phyloP scores from a whole-genome alignment of 1,284 basidiomycete genomes.

The Athelia sp. region DNA sequence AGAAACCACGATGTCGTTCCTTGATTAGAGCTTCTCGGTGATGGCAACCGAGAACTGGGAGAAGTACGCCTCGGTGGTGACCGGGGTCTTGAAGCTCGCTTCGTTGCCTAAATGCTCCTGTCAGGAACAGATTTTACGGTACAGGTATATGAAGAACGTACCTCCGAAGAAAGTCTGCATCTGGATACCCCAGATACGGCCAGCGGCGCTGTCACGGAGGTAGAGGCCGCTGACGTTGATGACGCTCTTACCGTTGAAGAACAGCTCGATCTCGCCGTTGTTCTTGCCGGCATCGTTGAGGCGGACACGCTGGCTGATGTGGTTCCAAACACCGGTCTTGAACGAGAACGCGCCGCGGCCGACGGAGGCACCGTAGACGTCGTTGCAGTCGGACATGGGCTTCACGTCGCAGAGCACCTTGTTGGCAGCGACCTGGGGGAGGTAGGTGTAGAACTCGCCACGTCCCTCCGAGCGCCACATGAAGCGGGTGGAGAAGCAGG shows the following conservation, averaged over 20 bases:
- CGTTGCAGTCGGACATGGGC: conserved; percentile 55
- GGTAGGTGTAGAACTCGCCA: conserved; percentile 60
- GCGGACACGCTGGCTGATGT: conserved; percentile 52
- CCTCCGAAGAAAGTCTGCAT: conserved; percentile 70
- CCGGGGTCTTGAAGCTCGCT: conserved; percentile 26
- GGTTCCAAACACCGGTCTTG: conserved; percentile 56
- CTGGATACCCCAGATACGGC: conserved; percentile 54
- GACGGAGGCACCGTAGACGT: conserved; percentile 64
- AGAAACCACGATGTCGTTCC: background rate
- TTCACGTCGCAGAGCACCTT: conserved; percentile 45
- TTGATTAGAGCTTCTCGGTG: conserved; percentile 40
- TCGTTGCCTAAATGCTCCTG: background rate
- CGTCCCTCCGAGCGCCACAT: conserved; percentile 49
- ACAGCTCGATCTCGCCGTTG: conserved; percentile 53
- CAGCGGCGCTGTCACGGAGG: conserved; percentile 36
- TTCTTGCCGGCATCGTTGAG: conserved; percentile 55
- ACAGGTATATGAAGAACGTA: too few relatives aligned
- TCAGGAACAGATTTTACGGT: conserved; percentile 4
- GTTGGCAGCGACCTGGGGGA: conserved; percentile 44
- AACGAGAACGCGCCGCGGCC: conserved; percentile 68
- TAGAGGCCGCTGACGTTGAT: conserved; percentile 47
- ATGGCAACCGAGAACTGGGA: conserved; percentile 63
- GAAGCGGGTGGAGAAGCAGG: conserved; percentile 51
- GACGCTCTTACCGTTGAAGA: conserved; percentile 53
- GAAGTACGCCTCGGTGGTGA: conserved; percentile 54